phyloP scores from a whole-genome alignment of 164 flowering plant species.

The Tetrastigma voinierianum region DNA sequence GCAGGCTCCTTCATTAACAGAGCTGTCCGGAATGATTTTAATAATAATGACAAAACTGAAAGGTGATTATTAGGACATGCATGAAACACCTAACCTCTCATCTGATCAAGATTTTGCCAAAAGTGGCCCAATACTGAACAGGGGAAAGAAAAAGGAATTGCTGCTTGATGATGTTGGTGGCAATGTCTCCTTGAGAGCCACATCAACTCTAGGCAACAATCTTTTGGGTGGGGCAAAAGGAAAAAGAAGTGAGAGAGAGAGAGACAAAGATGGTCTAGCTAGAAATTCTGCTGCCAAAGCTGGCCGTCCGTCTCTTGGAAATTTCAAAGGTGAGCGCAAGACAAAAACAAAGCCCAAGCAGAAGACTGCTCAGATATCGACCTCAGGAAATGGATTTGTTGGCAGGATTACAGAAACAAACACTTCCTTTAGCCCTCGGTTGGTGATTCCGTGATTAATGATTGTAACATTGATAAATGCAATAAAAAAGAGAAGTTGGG shows the following conservation, averaged over 20 bases:
- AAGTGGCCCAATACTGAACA: conserved; percentile 49
- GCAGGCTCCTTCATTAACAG: conserved; percentile 28
- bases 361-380: conserved; percentile 61
- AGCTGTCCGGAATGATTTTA: conserved; percentile 30
- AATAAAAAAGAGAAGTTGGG: conserved; percentile 27
- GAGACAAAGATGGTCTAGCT: conserved; percentile 22
- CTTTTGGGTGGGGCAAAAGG: no score
- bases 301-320: conserved; percentile 41
- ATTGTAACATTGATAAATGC: conserved; percentile 15
- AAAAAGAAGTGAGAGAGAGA: no score
- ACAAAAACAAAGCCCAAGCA: conserved; percentile 76
- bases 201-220: conserved; percentile 39
- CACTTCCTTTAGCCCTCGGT: conserved; percentile 26
- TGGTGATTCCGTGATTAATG: conserved; percentile 22
- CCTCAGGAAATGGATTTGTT: conserved; percentile 44
- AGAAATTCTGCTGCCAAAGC: conserved; percentile 46
- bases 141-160: conserved; percentile 72
- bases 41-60: conserved; percentile 29
- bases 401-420: conserved; percentile 28
- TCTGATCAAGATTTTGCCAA: conserved; percentile 45
- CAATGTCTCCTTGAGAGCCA: conserved; percentile 33
- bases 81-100: conserved; percentile 22
- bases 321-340: conserved; percentile 58
- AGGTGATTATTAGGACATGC: conserved; percentile 28
- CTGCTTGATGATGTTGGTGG: conserved; percentile 72